These are phyloP conservation scores for Pseudonitzschia multistriata DNA, from an alignment of 108 stramenopile species.

Conservation along the genomic window DNA sequence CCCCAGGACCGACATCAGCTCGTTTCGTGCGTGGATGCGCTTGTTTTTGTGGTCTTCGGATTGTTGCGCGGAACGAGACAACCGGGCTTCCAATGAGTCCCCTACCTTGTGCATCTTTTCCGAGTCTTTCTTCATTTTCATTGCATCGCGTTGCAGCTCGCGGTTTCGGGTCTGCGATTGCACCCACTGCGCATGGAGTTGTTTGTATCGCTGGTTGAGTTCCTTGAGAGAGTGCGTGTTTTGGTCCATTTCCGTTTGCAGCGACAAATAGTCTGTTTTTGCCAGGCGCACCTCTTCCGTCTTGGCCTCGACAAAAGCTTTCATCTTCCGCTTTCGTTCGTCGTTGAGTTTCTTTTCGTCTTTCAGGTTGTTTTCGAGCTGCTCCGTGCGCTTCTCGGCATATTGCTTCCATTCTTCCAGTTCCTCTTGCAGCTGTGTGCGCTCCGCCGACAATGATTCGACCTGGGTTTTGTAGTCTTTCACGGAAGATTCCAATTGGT, in stretches of 20 bases:
- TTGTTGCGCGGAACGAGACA: constrained; percentile 70
- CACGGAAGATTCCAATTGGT: constrained; percentile 44
- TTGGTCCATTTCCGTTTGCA: constrained; percentile 69
- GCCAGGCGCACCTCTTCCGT: constrained; percentile 76
- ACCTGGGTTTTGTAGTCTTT: constrained; percentile 41
- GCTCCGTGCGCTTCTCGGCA: constrained; percentile 56
- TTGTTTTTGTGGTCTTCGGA: constrained; percentile 87
- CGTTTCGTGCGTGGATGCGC: constrained; percentile 80
- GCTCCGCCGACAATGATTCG: constrained; percentile 27
- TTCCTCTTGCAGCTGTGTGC: constrained; percentile 29
- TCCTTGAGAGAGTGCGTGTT: constrained; percentile 56
- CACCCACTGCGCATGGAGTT: constrained; percentile 68
- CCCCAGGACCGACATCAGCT: constrained; percentile 78
- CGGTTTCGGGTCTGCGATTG: constrained; percentile 65
- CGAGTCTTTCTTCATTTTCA: constrained; percentile 71
- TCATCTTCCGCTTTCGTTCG: constrained; percentile 85
- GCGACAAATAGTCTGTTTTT: constrained; percentile 57
- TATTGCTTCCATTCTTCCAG: constrained; percentile 51
- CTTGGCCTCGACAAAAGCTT: constrained; percentile 77
- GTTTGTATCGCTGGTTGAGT: constrained; percentile 69
- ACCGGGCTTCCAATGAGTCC: constrained; percentile 67
- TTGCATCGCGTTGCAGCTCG: constrained; percentile 77
- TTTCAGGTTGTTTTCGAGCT: constrained; percentile 58
- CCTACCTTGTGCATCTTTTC: constrained; percentile 76
- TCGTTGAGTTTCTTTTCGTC: constrained; percentile 78